Conservation (phyloP, 495 filamentous ascomycete genomes). For the Acidomyces sp. region DNA sequence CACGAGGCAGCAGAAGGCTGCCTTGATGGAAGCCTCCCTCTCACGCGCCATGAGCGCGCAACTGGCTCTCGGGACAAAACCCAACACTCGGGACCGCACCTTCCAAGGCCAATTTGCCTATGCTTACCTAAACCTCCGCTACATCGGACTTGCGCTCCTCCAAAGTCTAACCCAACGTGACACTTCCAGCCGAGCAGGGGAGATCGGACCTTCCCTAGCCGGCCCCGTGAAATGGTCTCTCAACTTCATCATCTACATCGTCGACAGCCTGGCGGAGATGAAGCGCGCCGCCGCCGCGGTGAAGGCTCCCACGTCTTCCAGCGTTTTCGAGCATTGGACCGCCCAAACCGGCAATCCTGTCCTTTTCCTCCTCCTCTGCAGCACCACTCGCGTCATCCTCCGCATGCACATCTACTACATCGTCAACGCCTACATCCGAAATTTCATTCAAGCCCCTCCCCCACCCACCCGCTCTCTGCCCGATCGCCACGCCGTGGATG, state of each 20-base stretch:
- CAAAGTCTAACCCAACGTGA: neutral
- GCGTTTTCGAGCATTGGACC: neutral
- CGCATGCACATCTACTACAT: slow-evolving; percentile 1
- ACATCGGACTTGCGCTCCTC: slow-evolving; percentile 1
- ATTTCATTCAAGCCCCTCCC: neutral
- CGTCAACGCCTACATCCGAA: neutral
- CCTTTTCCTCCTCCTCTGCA: slow-evolving; percentile 12
- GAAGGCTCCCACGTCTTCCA: neutral
- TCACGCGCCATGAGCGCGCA: slow-evolving; percentile 45
- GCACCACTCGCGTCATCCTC: slow-evolving; percentile 8
- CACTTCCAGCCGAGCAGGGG: neutral
- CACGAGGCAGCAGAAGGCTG: slow-evolving; percentile 4
- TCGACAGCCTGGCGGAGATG: slow-evolving; percentile 5
- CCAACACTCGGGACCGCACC: slow-evolving; percentile 58
- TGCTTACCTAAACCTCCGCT: slow-evolving; percentile 44
- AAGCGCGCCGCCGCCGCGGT: neutral
- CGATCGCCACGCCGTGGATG: slow-evolving; percentile 2
- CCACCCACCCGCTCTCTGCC: neutral
- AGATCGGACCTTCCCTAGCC: slow-evolving; percentile 4
- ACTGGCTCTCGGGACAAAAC: slow-evolving; percentile 51
- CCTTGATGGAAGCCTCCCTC: slow-evolving; percentile 4
- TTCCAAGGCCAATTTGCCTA: slow-evolving; percentile 60
- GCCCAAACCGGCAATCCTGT: slow-evolving; percentile 6
- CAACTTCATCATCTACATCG: slow-evolving; percentile 5
- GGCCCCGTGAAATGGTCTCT: slow-evolving; percentile 5